phyloP scores from a whole-genome alignment of 768 basidiomycete species.

The Lentinula raphanica region DNA sequence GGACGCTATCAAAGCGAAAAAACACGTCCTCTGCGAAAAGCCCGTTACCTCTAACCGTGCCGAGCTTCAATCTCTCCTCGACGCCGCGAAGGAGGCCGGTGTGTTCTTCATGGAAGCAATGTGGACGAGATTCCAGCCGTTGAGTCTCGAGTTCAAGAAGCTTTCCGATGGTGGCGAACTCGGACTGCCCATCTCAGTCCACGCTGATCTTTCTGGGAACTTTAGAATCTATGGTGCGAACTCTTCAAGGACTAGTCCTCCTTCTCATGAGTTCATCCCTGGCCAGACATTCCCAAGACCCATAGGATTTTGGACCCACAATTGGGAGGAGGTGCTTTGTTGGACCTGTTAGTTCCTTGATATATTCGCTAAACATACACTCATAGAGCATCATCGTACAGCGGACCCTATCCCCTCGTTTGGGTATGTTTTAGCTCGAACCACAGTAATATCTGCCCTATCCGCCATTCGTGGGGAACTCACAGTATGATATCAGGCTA shows the following conservation, averaged over 20 bases:
- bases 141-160: conserved; percentile 57
- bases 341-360: conserved; percentile 63
- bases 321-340: conserved; percentile 77
- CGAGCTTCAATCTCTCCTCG: conserved; percentile 69
- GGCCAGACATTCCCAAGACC: conserved; percentile 42
- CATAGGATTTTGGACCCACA: conserved; percentile 75
- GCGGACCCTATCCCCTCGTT: conserved; percentile 77
- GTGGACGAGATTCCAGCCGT: conserved; percentile 82
- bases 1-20: conserved; percentile 71
- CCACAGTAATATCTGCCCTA: too few species aligned
- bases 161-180: conserved; percentile 58
- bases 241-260: background rate
- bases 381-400: conserved; percentile 19
- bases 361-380: conserved; percentile 17
- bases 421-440: too few species aligned
- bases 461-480: background rate
- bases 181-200: conserved; percentile 60
- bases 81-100: conserved; percentile 68
- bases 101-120: conserved; percentile 92
- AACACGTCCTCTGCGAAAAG: conserved; percentile 87
- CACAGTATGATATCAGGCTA: conserved; percentile 43
- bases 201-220: conserved; percentile 74
- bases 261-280: conserved; percentile 27
- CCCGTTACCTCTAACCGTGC: conserved; percentile 75
- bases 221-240: conserved; percentile 60